A percentile compares a stretch with the other conserved stretches of the same genome.
These are phyloP conservation scores for Pestalotiopsis sp. DNA, from an alignment of 2,329 filamentous ascomycete species.

Conservation along the genomic window DNA sequence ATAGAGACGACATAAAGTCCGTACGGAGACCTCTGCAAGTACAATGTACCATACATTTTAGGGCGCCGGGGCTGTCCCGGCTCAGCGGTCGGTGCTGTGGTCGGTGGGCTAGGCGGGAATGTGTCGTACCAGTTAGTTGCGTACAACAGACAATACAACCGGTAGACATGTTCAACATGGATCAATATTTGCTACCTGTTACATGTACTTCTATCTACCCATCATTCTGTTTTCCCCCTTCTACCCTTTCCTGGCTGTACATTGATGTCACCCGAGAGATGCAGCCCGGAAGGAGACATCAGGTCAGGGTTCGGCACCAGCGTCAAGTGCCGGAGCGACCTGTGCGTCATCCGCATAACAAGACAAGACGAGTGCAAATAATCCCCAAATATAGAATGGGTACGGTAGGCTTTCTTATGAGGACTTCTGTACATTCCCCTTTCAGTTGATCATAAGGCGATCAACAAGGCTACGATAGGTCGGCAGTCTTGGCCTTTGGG, in stretches of 20 bases:
- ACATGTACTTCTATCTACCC: no score
- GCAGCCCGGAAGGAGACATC: neutral
- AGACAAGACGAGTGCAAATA: neutral
- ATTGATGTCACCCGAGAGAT: neutral
- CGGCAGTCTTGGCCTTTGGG: neutral
- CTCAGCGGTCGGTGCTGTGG: neutral
- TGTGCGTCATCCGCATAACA: neutral
- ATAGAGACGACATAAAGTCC: neutral
- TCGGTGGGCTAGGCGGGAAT: neutral
- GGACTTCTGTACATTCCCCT: neutral
- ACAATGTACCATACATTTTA: no score
- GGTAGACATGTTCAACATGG: neutral
- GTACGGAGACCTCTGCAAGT: neutral
- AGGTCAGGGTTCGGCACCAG: neutral
- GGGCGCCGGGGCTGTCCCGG: neutral
- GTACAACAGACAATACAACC: neutral
- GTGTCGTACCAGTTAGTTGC: neutral
- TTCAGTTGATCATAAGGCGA: neutral
- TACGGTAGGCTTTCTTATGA: neutral
- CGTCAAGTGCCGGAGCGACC: neutral
- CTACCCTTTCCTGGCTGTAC: neutral
- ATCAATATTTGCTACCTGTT: neutral
- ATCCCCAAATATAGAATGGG: neutral
- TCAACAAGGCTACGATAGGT: neutral
- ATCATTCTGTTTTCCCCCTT: no score